These are phyloP conservation scores for Dioscorea alata DNA, from an alignment of 106 monocot species.

Conservation along the genomic window DNA sequence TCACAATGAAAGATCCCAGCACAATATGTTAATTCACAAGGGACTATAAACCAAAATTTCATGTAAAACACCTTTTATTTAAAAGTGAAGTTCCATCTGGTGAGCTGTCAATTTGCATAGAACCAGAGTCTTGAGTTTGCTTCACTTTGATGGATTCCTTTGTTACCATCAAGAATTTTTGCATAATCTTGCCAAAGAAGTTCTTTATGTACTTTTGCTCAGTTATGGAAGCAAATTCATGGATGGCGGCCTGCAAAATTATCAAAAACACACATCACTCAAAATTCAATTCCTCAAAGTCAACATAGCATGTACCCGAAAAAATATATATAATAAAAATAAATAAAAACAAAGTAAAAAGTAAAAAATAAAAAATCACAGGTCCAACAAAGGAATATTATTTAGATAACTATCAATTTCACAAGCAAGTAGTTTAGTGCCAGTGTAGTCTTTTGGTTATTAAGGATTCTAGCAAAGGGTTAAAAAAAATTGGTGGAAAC, in stretches of 20 bases:
- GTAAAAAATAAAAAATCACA: no score
- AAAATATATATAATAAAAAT: no score
- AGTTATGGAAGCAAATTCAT: constrained; percentile 69
- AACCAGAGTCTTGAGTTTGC: constrained; percentile 25
- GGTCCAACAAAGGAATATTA: no score
- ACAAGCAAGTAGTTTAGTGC: no score
- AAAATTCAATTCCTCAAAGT: no score
- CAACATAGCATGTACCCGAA: no score
- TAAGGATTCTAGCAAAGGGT: no score
- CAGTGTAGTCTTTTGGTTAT: no score
- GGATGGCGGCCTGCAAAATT: constrained; percentile 54
- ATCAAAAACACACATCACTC: not conserved
- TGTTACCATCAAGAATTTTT: constrained; percentile 46
- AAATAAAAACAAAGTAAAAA: no score
- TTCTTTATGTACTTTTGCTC: constrained; percentile 52
- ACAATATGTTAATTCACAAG: not conserved
- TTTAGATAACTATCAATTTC: no score
- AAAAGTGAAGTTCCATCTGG: constrained; percentile 28
- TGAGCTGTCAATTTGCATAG: constrained; percentile 58
- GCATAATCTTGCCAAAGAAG: constrained; percentile 44
- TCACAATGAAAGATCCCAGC: not conserved
- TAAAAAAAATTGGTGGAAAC: no score
- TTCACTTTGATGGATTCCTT: constrained; percentile 31
- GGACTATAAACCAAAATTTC: not conserved
- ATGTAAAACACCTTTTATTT: constrained; percentile 30